A percentile compares a stretch with the other conserved stretches of the same genome.
Evolutionary conservation across 306 rosid species (phyloP).

Genomic region (Corylus americana): DNA sequence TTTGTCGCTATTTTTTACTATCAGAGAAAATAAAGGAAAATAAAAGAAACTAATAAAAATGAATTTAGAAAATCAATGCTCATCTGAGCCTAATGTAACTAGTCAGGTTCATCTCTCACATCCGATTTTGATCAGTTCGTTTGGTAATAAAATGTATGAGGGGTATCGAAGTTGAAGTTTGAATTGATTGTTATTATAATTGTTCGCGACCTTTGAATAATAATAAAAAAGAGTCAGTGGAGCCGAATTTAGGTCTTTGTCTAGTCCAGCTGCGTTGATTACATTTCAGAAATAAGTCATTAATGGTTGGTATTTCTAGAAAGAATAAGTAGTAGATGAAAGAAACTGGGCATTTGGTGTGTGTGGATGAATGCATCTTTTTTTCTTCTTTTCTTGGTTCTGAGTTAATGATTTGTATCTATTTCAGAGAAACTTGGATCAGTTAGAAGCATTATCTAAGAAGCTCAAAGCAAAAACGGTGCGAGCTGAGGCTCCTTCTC

Average conservation of each 20-base stretch:
- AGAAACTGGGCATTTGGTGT: neutral
- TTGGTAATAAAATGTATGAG: neutral
- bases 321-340: neutral
- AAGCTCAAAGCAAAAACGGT: slow-evolving; percentile 92
- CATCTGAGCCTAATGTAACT: neutral
- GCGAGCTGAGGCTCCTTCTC: slow-evolving; percentile 86
- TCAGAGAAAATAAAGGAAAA: neutral
- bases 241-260: neutral
- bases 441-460: slow-evolving; percentile 91
- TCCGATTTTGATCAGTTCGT: slow-evolving; percentile 2
- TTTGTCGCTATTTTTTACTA: neutral
- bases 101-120: neutral
- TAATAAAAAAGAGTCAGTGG: neutral
- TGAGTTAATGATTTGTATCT: slow-evolving; percentile 15
- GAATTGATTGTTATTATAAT: neutral
- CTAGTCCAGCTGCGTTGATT: neutral
- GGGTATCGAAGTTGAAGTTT: neutral
- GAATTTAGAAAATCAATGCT: too few relatives aligned
- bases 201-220: neutral
- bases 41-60: neutral
- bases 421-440: slow-evolving; percentile 90
- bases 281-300: neutral
- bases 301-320: neutral
- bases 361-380: neutral
- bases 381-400: slow-evolving; percentile 9